These are phyloP conservation scores for Hypomyces perniciosus DNA, from an alignment of 2,329 filamentous ascomycete genomes.

Conservation along the genomic window DNA sequence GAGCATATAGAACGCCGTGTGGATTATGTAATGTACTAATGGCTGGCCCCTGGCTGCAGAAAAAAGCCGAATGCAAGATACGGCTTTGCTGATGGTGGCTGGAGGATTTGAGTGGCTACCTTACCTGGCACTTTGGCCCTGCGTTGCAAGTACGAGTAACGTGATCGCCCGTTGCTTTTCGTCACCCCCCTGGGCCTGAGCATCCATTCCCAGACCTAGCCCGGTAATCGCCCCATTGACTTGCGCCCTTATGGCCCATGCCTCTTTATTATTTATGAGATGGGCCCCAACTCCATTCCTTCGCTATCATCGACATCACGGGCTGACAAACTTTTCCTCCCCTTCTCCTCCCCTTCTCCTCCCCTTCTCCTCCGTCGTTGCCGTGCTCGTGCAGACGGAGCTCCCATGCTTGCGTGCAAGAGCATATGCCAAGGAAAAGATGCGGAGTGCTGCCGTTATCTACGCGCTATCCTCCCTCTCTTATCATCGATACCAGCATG, in stretches of 20 bases:
- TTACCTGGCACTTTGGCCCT: conserved; percentile 6
- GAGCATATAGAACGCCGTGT: not conserved
- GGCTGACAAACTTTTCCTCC: not conserved
- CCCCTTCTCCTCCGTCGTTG: not conserved
- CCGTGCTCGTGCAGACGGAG: too few relatives aligned
- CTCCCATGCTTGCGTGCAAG: too few relatives aligned
- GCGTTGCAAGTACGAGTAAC: conserved; percentile 7
- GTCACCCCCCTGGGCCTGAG: not conserved
- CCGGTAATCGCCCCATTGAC: not conserved
- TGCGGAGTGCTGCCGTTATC: too few relatives aligned
- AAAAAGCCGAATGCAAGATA: conserved; percentile 13
- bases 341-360: too few relatives aligned
- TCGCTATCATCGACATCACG: not conserved
- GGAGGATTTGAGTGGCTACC: not conserved
- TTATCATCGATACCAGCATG: too few relatives aligned
- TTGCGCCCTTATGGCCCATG: not conserved
- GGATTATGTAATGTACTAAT: conserved; percentile 12
- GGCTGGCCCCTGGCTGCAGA: conserved; percentile 7
- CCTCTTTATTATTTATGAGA: not conserved
- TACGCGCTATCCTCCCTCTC: too few relatives aligned
- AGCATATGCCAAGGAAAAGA: too few relatives aligned
- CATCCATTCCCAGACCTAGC: not conserved
- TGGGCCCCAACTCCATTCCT: not conserved
- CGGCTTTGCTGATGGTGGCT: conserved; percentile 1
- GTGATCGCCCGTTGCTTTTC: conserved; percentile 6